Evolutionary conservation across 116 monocot species (phyloP).

Genomic region (Thalassia testudinum): DNA sequence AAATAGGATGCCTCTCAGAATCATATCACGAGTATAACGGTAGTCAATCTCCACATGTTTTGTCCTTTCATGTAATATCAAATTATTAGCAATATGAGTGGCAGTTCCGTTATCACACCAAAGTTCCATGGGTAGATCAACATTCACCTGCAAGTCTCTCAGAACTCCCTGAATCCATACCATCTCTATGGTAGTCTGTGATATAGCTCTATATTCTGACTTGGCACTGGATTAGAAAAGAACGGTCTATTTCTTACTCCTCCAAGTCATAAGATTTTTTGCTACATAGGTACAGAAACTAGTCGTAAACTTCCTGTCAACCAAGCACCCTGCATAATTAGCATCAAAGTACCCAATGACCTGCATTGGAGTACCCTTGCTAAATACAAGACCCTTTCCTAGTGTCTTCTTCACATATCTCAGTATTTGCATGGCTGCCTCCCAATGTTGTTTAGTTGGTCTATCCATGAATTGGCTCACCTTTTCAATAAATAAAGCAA

Average conservation of each 20-base stretch:
- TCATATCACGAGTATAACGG: background rate
- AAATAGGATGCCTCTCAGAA: background rate
- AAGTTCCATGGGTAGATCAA: background rate
- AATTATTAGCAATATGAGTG: background rate
- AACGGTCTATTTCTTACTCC: background rate
- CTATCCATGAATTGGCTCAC: background rate
- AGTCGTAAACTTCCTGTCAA: background rate
- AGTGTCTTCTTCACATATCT: background rate
- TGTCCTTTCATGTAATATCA: background rate
- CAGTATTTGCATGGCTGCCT: background rate
- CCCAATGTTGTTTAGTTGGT: background rate
- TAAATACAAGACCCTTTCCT: background rate
- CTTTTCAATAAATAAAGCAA: background rate
- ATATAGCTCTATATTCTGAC: background rate
- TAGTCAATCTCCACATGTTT: background rate
- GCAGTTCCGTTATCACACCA: background rate
- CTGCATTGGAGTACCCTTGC: background rate
- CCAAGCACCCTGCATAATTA: background rate
- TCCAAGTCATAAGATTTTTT: background rate
- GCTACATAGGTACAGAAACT: background rate
- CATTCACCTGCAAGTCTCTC: background rate
- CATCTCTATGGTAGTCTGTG: background rate
- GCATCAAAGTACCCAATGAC: background rate
- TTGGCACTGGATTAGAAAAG: background rate
- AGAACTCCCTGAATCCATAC: background rate